phyloP scores from a whole-genome alignment of 1,284 basidiomycete genomes.

The Flammula alnicola region DNA sequence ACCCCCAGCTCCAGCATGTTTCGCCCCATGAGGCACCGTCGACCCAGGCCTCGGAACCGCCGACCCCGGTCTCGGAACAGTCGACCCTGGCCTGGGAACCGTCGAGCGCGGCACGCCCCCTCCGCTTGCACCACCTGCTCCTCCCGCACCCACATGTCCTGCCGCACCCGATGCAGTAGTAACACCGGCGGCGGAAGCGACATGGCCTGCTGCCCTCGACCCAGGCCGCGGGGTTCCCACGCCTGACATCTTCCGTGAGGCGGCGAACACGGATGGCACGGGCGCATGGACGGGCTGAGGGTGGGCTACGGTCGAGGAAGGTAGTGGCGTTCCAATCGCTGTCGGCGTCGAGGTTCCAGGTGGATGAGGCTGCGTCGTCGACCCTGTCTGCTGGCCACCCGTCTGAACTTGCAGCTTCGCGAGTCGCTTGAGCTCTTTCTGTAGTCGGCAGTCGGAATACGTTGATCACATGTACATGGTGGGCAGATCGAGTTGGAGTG shows the following conservation, averaged over 20 bases:
- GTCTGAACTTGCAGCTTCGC: constrained; percentile 65
- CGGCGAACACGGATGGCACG: constrained; percentile 39
- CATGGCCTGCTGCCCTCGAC: constrained; percentile 16
- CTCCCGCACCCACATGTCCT: no score
- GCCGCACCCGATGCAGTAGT: constrained; percentile 8
- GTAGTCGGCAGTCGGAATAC: constrained; percentile 19
- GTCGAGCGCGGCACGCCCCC: constrained; percentile 19
- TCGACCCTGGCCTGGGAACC: constrained; percentile 36
- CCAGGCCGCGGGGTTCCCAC: constrained; percentile 34
- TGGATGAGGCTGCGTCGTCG: constrained; percentile 25
- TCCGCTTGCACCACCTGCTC: constrained; percentile 9
- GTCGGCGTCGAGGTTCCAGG: constrained; percentile 30
- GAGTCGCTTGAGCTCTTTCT: constrained; percentile 77
- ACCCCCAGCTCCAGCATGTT: constrained; percentile 19
- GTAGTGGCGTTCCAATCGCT: constrained; percentile 21
- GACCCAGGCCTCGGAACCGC: constrained; percentile 31
- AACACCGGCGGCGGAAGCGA: not conserved
- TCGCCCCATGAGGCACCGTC: constrained; percentile 25
- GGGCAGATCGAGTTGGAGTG: constrained; percentile 3
- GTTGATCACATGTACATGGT: not conserved
- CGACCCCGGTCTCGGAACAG: constrained; percentile 35
- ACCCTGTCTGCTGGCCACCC: no score
- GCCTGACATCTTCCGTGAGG: constrained; percentile 29
- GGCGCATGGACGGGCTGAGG: constrained; percentile 42
- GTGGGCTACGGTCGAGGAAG: constrained; percentile 30